Evolutionary conservation across 2,329 filamentous ascomycete species (phyloP), one percentile per base, ranked within the genome.

Genomic region (Blumeria graminis): DNA sequence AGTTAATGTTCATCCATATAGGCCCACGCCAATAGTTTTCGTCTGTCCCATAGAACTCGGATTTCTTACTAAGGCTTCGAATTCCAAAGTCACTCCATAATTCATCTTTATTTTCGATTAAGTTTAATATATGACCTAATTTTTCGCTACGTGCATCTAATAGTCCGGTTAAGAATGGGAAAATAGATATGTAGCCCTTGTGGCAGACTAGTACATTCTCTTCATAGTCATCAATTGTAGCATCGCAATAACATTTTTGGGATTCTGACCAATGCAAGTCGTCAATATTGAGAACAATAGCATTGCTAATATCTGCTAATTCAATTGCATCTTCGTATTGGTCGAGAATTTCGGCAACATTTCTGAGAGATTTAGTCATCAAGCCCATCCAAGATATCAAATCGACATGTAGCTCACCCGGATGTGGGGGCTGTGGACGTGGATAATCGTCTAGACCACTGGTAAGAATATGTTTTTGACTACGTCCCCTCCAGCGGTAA

Each of bases 1-100:
- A 96, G 71, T 96, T 96, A 62, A 96, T 88, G 66, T 92, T 92
- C 65, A 96, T 84, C 90, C 90, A 96, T 28, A 96, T 77, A 0
- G 92, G 88, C 61, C 86, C 85, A 60, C 88, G 78, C 90, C 92
- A 98, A 72, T 98, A 98, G 69, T 98, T 95, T 72, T 98, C 92
- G 1, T 75, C 86, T 0, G 88, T 94, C 43, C 83, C 87, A 68
- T 95, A 96, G 59, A 87, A 78, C 64, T 82, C 74, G 64, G 90
- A 84, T 63, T 80, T 79, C 70, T 83, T 84, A 70, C 88, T 94
- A 68, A 98, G 69, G 69, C 88, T 94, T 59, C 90, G 77, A 60
- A 98, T 77, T n/a, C 92, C 92, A 63, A 85, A 81, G 1, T 82
- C 76, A 65, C 84, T 94, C 80, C 89, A 96, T n/a, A 98, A 73